Conservation (phyloP, 2,329 filamentous ascomycete genomes). For the Aspergillus niger region DNA sequence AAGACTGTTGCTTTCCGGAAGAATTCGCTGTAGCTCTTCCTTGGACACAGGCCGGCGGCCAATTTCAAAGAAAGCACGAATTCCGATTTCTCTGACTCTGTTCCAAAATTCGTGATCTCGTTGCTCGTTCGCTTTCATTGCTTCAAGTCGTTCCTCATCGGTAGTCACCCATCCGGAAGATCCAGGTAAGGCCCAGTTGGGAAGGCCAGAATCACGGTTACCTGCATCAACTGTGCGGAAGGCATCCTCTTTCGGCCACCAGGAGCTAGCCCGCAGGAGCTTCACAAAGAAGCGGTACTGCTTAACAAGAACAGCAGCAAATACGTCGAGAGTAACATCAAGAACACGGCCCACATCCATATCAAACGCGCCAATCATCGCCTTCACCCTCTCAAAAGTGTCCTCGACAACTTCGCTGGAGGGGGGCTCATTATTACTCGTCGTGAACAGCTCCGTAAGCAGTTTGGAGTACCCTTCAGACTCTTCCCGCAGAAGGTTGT, state of each 20-base stretch:
- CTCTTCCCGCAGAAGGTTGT: conserved; percentile 92
- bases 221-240: conserved; percentile 37
- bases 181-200: conserved; percentile 78
- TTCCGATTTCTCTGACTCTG: conserved; percentile 71
- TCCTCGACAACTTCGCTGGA: conserved; percentile 75
- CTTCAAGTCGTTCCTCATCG: conserved; percentile 67
- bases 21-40: conserved; percentile 54
- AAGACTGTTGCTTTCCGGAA: conserved; percentile 42
- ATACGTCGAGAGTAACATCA: conserved; percentile 92
- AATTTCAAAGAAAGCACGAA: conserved; percentile 87
- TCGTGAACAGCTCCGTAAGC: conserved; percentile 92
- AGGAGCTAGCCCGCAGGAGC: conserved; percentile 85
- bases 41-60: conserved; percentile 70
- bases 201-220: conserved; percentile 63
- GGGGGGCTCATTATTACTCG: conserved; percentile 72
- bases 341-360: conserved; percentile 92
- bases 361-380: conserved; percentile 94
- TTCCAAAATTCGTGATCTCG: conserved; percentile 82
- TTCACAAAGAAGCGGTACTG: conserved; percentile 94
- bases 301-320: conserved; percentile 88
- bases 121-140: conserved; percentile 58
- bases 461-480: conserved; percentile 96
- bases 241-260: conserved; percentile 80
- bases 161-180: conserved; percentile 64
- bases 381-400: conserved; percentile 89